Percentiles rank a stretch among this genome's conserved stretches.
Conservation (phyloP, 1,284 basidiomycete species). For the Puccinia hordei region DNA sequence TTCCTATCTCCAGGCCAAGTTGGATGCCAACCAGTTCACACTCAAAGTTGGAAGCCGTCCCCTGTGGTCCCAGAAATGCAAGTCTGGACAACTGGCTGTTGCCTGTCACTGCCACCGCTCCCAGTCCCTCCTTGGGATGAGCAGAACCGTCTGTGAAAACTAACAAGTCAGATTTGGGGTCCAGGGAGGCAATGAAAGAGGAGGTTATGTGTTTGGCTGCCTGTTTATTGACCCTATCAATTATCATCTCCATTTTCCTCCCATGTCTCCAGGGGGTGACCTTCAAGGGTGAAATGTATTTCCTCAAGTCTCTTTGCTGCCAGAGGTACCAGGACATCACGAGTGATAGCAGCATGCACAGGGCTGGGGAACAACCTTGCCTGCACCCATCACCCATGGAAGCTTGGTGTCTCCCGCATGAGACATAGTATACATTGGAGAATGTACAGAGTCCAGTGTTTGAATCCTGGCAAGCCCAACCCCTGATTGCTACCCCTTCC, state of each 20-base stretch:
- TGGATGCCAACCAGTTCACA: neutral
- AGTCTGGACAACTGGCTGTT: neutral
- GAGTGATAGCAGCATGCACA: neutral
- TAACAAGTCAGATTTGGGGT: neutral
- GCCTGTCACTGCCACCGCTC: neutral
- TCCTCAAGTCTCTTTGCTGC: neutral
- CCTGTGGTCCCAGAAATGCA: neutral
- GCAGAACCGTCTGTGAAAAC: constrained; percentile 3
- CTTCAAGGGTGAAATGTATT: neutral
- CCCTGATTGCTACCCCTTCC: no score
- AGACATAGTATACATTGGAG: no score
- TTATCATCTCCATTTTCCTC: no score
- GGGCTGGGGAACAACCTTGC: neutral
- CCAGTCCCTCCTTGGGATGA: neutral
- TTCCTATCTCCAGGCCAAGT: neutral
- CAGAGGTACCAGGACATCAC: no score
- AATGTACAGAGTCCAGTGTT: no score
- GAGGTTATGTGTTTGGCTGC: no score
- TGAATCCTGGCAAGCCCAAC: no score
- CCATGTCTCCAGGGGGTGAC: neutral
- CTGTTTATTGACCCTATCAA: no score
- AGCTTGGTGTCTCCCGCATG: no score
- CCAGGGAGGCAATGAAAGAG: neutral
- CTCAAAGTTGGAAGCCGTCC: neutral
- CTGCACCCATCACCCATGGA: no score